These are phyloP conservation scores for Penicillium fuscoglaucum DNA, from an alignment of 2,329 filamentous ascomycete genomes.

Conservation along the genomic window DNA sequence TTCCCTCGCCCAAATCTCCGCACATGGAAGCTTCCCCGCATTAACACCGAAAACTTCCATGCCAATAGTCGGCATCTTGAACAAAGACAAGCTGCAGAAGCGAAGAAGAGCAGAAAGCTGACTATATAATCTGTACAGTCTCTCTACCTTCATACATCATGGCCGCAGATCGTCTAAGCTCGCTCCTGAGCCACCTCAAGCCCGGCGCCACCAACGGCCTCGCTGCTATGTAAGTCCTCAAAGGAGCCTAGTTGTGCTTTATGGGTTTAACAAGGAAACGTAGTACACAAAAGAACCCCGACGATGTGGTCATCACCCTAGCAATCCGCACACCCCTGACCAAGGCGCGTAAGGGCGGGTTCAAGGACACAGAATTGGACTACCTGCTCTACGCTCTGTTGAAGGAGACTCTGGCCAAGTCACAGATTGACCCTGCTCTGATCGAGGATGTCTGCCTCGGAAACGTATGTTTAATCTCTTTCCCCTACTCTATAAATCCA, in stretches of 20 bases:
- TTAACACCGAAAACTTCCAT: conserved; percentile 10
- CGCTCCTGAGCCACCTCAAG: conserved; percentile 78
- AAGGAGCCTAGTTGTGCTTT: conserved; percentile 3
- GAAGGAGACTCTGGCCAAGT: conserved; percentile 70
- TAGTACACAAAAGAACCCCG: conserved; percentile 87
- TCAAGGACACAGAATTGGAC: conserved; percentile 92
- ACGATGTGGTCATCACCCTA: conserved; percentile 95
- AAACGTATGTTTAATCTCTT: conserved; percentile 62
- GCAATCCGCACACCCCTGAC: conserved; percentile 84
- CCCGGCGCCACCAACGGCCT: conserved; percentile 69
- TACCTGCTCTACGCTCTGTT: conserved; percentile 80
- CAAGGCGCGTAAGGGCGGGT: conserved; percentile 86
- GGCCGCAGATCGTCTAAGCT: conserved; percentile 82
- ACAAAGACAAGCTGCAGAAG: not conserved
- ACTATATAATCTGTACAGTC: not conserved
- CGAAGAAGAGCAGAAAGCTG: not conserved
- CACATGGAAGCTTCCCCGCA: conserved; percentile 25
- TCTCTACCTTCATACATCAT: conserved; percentile 48
- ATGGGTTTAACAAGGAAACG: conserved; percentile 15
- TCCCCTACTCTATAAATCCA: not conserved
- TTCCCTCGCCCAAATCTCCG: not conserved
- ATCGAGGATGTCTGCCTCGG: conserved; percentile 90
- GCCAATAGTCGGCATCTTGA: not conserved
- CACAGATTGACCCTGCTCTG: conserved; percentile 74
- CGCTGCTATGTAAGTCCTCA: conserved; percentile 69